These are phyloP conservation scores for Trichosporon inkin DNA, from an alignment of 1,284 basidiomycete genomes.

Conservation along the genomic window DNA sequence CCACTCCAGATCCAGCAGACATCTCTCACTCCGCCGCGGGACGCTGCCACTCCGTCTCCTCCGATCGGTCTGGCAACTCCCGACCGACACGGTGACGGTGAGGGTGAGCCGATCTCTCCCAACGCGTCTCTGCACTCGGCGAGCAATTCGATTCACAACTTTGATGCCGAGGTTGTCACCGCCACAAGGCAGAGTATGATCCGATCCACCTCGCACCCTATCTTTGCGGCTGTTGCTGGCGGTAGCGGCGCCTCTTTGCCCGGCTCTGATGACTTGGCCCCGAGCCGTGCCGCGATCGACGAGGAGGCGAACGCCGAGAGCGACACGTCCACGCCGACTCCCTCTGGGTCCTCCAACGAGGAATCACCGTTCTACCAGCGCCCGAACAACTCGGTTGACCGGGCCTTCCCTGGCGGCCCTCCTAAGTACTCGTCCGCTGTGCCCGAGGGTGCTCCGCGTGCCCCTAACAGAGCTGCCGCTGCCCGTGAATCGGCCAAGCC, in stretches of 20 bases:
- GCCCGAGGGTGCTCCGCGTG: not conserved
- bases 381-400: not conserved
- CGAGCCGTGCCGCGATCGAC: not conserved
- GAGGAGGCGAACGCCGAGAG: not conserved
- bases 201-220: not conserved
- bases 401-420: not conserved
- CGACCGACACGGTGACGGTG: not conserved
- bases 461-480: not conserved
- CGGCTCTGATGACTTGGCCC: not conserved
- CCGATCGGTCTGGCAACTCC: not conserved
- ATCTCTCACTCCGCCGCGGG: not conserved
- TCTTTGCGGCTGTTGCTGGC: not conserved
- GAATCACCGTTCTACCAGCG: conserved; percentile 3
- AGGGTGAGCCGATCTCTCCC: not conserved
- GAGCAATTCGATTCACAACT: conserved; percentile 1
- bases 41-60: not conserved
- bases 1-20: not conserved
- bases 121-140: not conserved
- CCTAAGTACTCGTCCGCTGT: not conserved
- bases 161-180: not conserved
- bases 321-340: not conserved
- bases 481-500: not conserved
- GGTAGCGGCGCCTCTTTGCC: not conserved
- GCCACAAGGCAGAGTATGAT: conserved; percentile 6
- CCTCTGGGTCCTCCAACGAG: not conserved